Conservation (phyloP, 805 yeast genomes). For the Lipomyces kockii region DNA sequence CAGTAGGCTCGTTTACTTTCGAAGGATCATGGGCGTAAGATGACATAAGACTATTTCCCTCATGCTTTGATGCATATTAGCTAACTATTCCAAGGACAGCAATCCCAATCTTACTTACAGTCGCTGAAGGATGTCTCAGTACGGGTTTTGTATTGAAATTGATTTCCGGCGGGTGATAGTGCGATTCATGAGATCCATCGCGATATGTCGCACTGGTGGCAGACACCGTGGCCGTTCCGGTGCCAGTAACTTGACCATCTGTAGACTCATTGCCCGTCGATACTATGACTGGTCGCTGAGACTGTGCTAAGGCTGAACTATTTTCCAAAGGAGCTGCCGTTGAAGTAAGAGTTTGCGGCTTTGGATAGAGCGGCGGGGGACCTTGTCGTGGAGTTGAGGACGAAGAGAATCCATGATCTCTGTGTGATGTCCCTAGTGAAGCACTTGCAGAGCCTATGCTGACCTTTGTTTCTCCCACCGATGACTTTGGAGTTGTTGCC, state of each 20-base stretch:
- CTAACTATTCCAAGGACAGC: background rate
- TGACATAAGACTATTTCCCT: background rate
- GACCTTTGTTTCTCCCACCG: background rate
- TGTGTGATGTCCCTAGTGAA: background rate
- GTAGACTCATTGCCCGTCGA: background rate
- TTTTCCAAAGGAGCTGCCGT: background rate
- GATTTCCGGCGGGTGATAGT: background rate
- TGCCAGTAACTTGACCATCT: background rate
- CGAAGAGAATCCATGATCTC: background rate
- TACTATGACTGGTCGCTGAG: background rate
- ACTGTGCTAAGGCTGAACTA: background rate
- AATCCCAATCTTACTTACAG: background rate
- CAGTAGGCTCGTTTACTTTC: background rate
- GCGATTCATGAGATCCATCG: slow-evolving; percentile 1
- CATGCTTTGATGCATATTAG: background rate
- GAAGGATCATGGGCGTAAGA: background rate
- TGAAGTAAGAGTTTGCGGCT: background rate
- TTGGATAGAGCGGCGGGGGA: slow-evolving; percentile 3
- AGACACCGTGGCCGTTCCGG: background rate
- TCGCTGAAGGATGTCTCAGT: background rate
- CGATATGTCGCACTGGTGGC: background rate
- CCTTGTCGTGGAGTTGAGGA: background rate
- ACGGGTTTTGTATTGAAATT: background rate
- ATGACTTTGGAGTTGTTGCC: slow-evolving; percentile 4
- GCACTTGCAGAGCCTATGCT: background rate